These are phyloP conservation scores for Chlorella sp. DNA, from an alignment of 139 green algal genomes.

Conservation along the genomic window DNA sequence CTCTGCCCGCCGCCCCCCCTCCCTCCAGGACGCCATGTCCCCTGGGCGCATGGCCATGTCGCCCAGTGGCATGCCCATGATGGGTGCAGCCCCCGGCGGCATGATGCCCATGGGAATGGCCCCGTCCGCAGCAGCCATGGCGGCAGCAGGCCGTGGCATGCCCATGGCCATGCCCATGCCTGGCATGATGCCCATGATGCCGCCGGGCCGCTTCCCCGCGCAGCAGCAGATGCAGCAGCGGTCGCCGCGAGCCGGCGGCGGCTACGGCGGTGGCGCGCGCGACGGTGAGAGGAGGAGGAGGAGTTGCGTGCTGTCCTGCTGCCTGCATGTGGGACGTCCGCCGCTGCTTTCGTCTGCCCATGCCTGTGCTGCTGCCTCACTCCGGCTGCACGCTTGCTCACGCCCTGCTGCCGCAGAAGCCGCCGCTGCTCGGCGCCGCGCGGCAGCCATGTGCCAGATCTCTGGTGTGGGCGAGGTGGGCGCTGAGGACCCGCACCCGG, in stretches of 20 bases:
- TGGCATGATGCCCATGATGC: not conserved
- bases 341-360: not conserved
- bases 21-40: conserved; percentile 9
- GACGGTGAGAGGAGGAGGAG: conserved; percentile 1
- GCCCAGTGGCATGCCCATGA: not conserved
- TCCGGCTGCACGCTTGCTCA: too few species aligned
- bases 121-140: not conserved
- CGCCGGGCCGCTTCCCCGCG: not conserved
- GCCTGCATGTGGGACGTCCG: not conserved
- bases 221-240: conserved; percentile 7
- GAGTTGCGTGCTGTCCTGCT: too few species aligned
- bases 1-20: not conserved
- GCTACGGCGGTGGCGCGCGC: not conserved
- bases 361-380: not conserved
- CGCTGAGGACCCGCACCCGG: not conserved
- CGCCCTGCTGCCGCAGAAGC: conserved; percentile 9
- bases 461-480: conserved; percentile 38
- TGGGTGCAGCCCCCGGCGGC: not conserved
- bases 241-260: not conserved
- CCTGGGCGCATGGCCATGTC: conserved; percentile 16
- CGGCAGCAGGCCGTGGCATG: conserved; percentile 9
- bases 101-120: not conserved
- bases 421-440: not conserved
- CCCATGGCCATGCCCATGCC: not conserved
- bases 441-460: conserved; percentile 15